These are phyloP conservation scores for Solanum arcanum DNA, from an alignment of 257 asterid genomes.

Conservation along the genomic window DNA sequence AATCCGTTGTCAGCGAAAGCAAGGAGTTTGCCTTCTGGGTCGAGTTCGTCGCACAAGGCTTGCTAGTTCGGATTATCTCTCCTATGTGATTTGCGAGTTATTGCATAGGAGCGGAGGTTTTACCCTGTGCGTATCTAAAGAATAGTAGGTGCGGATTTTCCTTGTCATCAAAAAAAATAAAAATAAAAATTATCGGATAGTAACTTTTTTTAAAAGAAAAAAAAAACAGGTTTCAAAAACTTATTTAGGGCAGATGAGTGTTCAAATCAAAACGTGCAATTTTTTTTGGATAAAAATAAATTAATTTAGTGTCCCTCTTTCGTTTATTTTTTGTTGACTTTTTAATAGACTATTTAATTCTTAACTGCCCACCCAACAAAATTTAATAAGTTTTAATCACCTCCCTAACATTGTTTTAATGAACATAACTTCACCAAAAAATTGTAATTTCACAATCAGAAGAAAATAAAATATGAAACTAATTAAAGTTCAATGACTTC, in stretches of 20 bases:
- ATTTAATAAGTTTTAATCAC: neutral
- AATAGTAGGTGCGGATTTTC: fast-evolving
- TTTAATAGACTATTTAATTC: neutral
- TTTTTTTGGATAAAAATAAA: neutral
- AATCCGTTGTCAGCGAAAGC: too few species aligned
- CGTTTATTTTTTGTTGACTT: neutral
- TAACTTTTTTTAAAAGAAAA: too few species aligned
- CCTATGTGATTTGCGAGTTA: too few species aligned
- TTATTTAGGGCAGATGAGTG: neutral
- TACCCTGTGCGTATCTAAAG: too few species aligned
- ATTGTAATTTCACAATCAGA: neutral
- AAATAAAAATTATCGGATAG: too few species aligned
- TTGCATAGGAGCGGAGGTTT: too few species aligned
- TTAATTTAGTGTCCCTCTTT: neutral
- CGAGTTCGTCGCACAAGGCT: too few species aligned
- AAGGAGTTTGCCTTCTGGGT: too few species aligned
- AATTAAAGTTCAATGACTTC: neutral
- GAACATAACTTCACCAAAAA: neutral
- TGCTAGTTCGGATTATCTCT: too few species aligned
- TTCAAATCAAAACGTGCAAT: neutral
- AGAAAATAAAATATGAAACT: neutral
- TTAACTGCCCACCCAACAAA: neutral
- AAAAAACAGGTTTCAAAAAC: neutral
- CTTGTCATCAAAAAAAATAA: too few species aligned
- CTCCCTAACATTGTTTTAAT: neutral